Conservation (phyloP, 129 eudicot species). For the Lactuca saligna region DNA sequence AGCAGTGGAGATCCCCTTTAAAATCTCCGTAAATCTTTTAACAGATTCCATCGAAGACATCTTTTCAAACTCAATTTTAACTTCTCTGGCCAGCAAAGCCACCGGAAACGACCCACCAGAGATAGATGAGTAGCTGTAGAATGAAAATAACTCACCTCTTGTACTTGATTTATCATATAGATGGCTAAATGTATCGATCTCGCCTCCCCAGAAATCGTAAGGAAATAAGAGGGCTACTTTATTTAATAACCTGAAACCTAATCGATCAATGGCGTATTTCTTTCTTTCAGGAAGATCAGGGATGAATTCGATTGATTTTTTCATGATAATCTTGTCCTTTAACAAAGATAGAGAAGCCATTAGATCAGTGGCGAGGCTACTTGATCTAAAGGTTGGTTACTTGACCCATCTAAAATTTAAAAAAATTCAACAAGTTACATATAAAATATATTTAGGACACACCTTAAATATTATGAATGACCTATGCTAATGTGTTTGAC, state of each 20-base stretch:
- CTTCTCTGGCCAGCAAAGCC: slow-evolving; percentile 12
- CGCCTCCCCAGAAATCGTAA: slow-evolving; percentile 97
- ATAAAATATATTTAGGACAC: no score
- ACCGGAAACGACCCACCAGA: slow-evolving; percentile 74
- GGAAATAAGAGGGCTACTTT: slow-evolving; percentile 97
- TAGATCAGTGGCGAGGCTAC: slow-evolving; percentile 23
- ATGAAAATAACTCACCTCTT: slow-evolving; percentile 93
- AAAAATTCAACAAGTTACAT: no score
- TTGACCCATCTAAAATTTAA: no score
- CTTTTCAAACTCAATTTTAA: no score
- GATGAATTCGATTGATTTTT: slow-evolving; percentile 58
- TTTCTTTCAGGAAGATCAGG: slow-evolving; percentile 87
- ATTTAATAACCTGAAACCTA: slow-evolving; percentile 88
- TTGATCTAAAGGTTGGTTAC: no score
- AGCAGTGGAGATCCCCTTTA: slow-evolving; percentile 59
- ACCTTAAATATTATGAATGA: no score
- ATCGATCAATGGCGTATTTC: slow-evolving; percentile 80
- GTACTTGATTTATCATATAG: slow-evolving; percentile 70
- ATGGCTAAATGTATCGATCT: slow-evolving; percentile 93
- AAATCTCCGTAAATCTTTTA: slow-evolving; percentile 59
- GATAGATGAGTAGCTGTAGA: slow-evolving; percentile 91
- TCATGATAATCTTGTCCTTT: slow-evolving; percentile 67
- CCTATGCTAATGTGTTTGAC: no score
- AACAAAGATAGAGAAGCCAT: slow-evolving; percentile 71
- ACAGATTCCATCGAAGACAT: slow-evolving; percentile 32